Evolutionary conservation across 345 rosid genomes (phyloP).

Genomic region (Clausena lansium): DNA sequence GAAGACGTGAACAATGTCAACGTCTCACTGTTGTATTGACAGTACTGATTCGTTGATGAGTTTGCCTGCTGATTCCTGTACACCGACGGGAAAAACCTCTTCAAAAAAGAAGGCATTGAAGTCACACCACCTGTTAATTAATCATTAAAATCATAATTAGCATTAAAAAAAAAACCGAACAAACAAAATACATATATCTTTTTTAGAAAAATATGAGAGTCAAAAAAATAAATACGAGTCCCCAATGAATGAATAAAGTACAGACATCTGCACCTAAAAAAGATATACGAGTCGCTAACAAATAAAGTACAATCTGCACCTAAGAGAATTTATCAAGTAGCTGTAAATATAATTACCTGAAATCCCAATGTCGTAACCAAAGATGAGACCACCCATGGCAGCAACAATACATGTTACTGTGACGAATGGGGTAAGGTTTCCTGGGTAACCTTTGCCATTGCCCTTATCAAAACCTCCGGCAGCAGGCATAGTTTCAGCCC

Average conservation of each 20-base stretch:
- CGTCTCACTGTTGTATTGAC: slow-evolving; percentile 66
- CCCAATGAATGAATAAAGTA: too few species aligned
- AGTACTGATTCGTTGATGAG: slow-evolving; percentile 59
- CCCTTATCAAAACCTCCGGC: background rate
- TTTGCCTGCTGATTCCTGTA: slow-evolving; percentile 45
- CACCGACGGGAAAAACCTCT: slow-evolving; percentile 70
- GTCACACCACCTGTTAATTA: slow-evolving; percentile 79
- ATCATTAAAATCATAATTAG: background rate
- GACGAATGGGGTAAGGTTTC: background rate
- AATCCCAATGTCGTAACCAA: slow-evolving; percentile 46
- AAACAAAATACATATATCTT: background rate
- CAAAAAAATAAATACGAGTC: too few species aligned
- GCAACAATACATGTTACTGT: slow-evolving; percentile 12
- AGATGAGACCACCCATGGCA: slow-evolving; percentile 35
- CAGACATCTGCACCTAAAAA: too few species aligned
- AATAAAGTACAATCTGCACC: too few species aligned
- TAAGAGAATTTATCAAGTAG: background rate
- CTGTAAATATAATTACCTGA: slow-evolving; percentile 25
- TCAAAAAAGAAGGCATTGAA: slow-evolving; percentile 67
- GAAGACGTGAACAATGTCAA: slow-evolving; percentile 95
- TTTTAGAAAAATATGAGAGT: too few species aligned
- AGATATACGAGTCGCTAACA: too few species aligned
- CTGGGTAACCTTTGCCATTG: background rate
- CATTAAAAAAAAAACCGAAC: too few species aligned
- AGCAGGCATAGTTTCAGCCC: background rate